Conservation (phyloP, 2,329 filamentous ascomycete species). For the Fusarium udum region DNA sequence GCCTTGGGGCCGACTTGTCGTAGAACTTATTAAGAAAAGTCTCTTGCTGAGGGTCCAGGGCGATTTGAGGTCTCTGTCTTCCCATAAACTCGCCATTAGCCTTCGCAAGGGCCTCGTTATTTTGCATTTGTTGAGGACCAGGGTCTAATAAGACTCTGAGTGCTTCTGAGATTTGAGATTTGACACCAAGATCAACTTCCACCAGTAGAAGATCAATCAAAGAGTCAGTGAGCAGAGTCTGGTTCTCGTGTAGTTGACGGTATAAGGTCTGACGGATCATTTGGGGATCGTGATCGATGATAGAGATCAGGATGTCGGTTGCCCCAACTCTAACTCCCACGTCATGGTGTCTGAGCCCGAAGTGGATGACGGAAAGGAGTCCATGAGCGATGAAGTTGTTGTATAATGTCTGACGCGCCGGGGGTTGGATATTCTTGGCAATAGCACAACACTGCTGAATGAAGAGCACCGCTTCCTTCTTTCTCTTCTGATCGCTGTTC, state of each 20-base stretch:
- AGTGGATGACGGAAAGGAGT: constrained; percentile 89
- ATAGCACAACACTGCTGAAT: constrained; percentile 96
- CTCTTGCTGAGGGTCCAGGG: constrained; percentile 78
- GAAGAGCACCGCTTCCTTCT: constrained; percentile 94
- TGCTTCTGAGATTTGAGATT: constrained; percentile 93
- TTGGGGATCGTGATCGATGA: constrained; percentile 94
- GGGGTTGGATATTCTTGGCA: constrained; percentile 91
- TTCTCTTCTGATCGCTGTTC: constrained; percentile 73
- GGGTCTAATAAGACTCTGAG: constrained; percentile 92
- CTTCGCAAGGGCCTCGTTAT: constrained; percentile 67
- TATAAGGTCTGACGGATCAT: constrained; percentile 96
- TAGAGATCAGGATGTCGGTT: constrained; percentile 90
- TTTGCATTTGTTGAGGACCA: constrained; percentile 55
- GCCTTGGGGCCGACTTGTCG: constrained; percentile 81
- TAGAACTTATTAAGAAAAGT: constrained; percentile 90
- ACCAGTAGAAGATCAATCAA: constrained; percentile 90
- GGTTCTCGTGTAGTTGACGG: constrained; percentile 87
- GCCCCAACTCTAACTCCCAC: constrained; percentile 89
- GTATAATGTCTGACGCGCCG: constrained; percentile 82
- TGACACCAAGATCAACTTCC: constrained; percentile 92
- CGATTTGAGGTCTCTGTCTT: constrained; percentile 65
- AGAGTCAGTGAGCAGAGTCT: constrained; percentile 86
- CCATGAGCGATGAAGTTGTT: constrained; percentile 90
- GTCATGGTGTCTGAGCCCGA: constrained; percentile 85
- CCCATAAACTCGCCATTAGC: constrained; percentile 74